Percentiles rank a stretch among this genome's conserved stretches.
phyloP scores from a whole-genome alignment of 495 filamentous ascomycete species.

The Paragyromitra xinjiangensis region DNA sequence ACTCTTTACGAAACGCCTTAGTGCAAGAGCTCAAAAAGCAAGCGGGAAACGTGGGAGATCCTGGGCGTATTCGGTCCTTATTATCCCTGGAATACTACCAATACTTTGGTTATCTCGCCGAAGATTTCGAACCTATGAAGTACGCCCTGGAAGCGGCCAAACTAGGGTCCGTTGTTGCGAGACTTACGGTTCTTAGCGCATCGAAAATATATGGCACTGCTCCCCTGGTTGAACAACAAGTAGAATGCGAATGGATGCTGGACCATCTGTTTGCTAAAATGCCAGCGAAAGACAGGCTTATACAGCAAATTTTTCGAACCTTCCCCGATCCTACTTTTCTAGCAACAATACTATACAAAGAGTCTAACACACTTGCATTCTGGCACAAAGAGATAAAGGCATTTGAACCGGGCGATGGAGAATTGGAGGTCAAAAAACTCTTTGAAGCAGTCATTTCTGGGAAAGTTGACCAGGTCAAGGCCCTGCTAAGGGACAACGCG shows the following conservation, averaged over 20 bases:
- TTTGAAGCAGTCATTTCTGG: background rate
- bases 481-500: background rate
- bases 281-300: background rate
- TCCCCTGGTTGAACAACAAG: background rate
- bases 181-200: background rate
- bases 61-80: background rate
- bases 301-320: background rate
- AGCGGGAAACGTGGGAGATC: background rate
- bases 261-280: background rate
- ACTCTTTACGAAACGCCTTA: background rate
- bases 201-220: background rate
- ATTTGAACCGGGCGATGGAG: background rate
- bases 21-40: background rate
- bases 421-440: background rate
- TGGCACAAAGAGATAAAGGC: background rate
- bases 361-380: background rate
- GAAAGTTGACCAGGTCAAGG: background rate
- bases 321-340: background rate
- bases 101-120: background rate
- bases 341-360: background rate
- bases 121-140: background rate
- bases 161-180: background rate
- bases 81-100: background rate
- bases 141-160: background rate
- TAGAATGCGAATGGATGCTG: background rate